Percentiles rank a stretch among this genome's conserved stretches.
These are phyloP conservation scores for Ramaria sp. DNA, from an alignment of 768 basidiomycete species.

Conservation along the genomic window DNA sequence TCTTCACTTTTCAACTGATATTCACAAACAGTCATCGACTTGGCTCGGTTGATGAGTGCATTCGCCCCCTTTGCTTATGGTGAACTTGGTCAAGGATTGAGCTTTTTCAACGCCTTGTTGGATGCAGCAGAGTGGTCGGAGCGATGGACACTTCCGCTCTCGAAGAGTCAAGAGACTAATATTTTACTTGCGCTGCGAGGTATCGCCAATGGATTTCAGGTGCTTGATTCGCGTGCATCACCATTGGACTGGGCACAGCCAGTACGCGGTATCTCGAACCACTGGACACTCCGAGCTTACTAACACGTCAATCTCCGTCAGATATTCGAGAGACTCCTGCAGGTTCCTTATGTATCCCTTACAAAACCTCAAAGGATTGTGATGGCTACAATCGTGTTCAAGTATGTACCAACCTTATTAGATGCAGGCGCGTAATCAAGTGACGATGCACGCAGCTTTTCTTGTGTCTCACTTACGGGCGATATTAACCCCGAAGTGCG, in stretches of 20 bases:
- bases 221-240: constrained; percentile 13
- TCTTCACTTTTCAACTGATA: not conserved
- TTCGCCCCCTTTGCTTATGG: constrained; percentile 47
- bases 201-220: constrained; percentile 70
- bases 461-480: constrained; percentile 42
- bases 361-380: constrained; percentile 68
- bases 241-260: not conserved
- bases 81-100: constrained; percentile 30
- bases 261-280: not conserved
- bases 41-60: constrained; percentile 65
- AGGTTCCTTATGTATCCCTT: constrained; percentile 42
- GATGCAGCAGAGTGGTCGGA: constrained; percentile 55
- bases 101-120: constrained; percentile 54
- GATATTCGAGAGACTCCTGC: constrained; percentile 45
- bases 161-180: constrained; percentile 78
- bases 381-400: constrained; percentile 74
- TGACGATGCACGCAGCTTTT: constrained; percentile 35
- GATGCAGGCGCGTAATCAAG: not conserved
- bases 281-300: constrained; percentile 5
- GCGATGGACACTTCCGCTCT: constrained; percentile 42
- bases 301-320: constrained; percentile 20
- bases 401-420: constrained; percentile 42
- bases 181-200: constrained; percentile 69
- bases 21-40: constrained; percentile 60
- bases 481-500: constrained; percentile 30